Evolutionary conservation across 129 eudicot genomes (phyloP), one percentile per base, ranked within the genome.

Genomic region (Artemisia argyi): DNA sequence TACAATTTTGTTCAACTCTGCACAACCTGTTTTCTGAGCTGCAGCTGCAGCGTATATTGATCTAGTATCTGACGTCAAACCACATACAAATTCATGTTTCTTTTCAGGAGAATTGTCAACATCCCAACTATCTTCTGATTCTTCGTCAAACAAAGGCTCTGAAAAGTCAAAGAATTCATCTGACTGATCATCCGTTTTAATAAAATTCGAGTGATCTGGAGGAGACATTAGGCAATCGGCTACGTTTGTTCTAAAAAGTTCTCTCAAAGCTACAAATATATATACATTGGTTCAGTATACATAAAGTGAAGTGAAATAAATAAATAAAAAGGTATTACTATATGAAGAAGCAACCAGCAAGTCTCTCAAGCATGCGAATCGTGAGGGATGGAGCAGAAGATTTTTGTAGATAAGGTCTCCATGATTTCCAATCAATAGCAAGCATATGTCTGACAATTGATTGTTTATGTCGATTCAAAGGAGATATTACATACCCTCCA

Each of bases 391-490:
- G 77, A 48, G 81, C 72, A 12, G 87, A 83, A 51, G 89, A 81
- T 69, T 75, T 59, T 22, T 71, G 81, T 42, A 84, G 12, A 80
- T 83, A 81, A 46, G 81, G 72, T 78, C 69, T 88, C 95, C 88
- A 89, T 10, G 59, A 76, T 76, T 88, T 88, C 96, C 96, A 88
- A 68, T 89, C 87, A 64, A 89, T 77, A 42, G 96, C 80, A 66
- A 89, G 96, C 96, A 86, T 79, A 72, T 89, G 85, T 64, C 79
- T 89, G 17, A 89, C 96, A 65, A 81, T 76, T 52, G 96, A 89
- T 66, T 77, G 83, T 63, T 83, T 81, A 62, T 89, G 82, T 20
- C 76, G 85, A 65, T 81, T 83, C 60, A 72, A 80, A 16, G 96
- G 91, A 46, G 83, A 76, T 61, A 89, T 83, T 14, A 86, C 85